Evolutionary conservation across 2,329 filamentous ascomycete genomes (phyloP), one percentile per base, ranked within the genome.

Genomic region (Neocatenulostroma microsporum): DNA sequence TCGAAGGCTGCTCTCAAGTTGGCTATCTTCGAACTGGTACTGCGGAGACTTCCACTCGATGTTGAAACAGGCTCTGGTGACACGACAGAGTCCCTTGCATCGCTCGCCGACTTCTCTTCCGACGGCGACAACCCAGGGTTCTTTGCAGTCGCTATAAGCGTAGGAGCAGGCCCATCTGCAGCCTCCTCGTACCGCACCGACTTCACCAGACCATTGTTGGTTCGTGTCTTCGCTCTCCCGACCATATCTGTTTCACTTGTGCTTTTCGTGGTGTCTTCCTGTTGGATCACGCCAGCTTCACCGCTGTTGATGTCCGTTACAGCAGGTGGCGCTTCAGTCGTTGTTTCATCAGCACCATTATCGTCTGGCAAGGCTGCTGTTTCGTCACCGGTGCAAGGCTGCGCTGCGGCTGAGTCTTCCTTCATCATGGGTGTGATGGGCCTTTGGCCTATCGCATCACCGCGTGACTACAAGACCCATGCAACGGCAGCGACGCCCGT

Each of bases 1-100:
- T 56, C 53, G 36, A 56, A 56, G 9, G 51, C 46, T 8, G 49
- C 50, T 23, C 49, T 42, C 26, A 56, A 36, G 31, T 42, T 49
- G n/a, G 53, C 53, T n/a, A 56, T 53, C 29, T 53, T 54, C 8
- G 49, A 47, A 19, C 43, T 45, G 15, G 45, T 46, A 21, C 46
- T 44, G 18, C 49, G 40, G 10, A 51, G 30, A 30, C 39, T 45
- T 24, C 37, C n/a, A 17, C 30, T 40, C 11, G 21, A 15, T 12
- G 15, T 26, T 29, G 12, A 15, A 14, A n/a, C 23, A 8, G 4
- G 12, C 8, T 28, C 23, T 8, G 13, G 13, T n/a, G 25, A 15
- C 14, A 13, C 39, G 11, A 26, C 19, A 15, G 12, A 14, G 14
- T 33, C 30, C 20, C 14, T 31, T 21, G 17, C n/a, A 14, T 31